A percentile compares a stretch with the other conserved stretches of the same genome.
phyloP scores from a whole-genome alignment of 2,329 filamentous ascomycete genomes.

The Lachnellula occidentalis region DNA sequence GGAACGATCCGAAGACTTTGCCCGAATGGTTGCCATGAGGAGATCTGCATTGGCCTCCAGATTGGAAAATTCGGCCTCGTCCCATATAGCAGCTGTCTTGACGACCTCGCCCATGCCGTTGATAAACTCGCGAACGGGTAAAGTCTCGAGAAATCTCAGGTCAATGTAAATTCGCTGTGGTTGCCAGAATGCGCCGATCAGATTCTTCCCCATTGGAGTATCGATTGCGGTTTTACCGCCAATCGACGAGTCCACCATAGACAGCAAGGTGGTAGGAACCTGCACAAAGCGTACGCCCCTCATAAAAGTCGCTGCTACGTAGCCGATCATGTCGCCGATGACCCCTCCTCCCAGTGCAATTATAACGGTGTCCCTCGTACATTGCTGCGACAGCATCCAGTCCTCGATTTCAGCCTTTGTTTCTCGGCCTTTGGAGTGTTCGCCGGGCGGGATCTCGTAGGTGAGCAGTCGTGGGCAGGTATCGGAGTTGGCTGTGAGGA shows the following conservation, averaged over 20 bases:
- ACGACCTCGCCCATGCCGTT: conserved; percentile 99
- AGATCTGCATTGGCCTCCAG: conserved; percentile 75
- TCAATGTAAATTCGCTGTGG: conserved; percentile 93
- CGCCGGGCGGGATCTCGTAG: conserved; percentile 83
- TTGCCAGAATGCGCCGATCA: conserved; percentile 96
- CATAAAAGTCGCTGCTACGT: conserved; percentile 98
- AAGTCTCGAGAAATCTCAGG: conserved; percentile 80
- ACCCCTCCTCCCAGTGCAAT: conserved; percentile 94
- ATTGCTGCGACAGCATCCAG: conserved; percentile 90
- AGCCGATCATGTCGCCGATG: conserved; percentile 96
- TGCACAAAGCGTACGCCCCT: conserved; percentile 93
- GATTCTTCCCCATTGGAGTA: conserved; percentile 90
- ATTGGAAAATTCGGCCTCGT: conserved; percentile 77
- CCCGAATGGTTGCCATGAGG: conserved; percentile 68
- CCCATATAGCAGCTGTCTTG: conserved; percentile 96
- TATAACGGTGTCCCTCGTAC: conserved; percentile 89
- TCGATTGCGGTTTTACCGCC: conserved; percentile 98
- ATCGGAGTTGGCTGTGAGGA: conserved; percentile 33
- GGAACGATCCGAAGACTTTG: conserved; percentile 45
- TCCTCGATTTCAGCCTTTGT: conserved; percentile 96
- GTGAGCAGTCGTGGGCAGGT: conserved; percentile 66
- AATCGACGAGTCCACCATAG: conserved; percentile 98
- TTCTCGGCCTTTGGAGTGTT: conserved; percentile 86
- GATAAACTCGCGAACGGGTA: conserved; percentile 88
- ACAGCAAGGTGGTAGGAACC: conserved; percentile 86